Conservation (phyloP, 305 asterid genomes). For the Solanum aculeatissimum region DNA sequence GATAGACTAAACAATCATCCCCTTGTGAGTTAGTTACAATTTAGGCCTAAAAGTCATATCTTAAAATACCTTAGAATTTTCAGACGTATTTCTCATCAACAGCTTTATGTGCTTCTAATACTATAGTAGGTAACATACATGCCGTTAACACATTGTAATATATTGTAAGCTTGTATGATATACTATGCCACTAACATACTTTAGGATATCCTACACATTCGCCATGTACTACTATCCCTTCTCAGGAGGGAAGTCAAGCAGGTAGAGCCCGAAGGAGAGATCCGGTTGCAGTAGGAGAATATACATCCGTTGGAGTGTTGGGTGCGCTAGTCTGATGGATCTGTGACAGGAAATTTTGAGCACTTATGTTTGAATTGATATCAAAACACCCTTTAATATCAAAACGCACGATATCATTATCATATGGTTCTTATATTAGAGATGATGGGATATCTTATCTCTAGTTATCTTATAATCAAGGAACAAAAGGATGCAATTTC, state of each 20-base stretch:
- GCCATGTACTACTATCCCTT: neutral
- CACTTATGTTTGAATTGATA: neutral
- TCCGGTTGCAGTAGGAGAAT: neutral
- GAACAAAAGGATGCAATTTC: neutral
- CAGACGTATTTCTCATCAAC: neutral
- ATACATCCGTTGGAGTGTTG: neutral
- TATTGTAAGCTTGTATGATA: neutral
- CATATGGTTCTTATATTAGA: neutral
- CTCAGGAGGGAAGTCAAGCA: neutral
- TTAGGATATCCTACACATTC: neutral
- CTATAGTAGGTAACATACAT: neutral
- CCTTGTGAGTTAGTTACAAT: neutral
- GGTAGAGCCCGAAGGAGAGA: neutral
- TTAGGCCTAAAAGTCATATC: neutral
- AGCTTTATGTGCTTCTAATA: too few species aligned
- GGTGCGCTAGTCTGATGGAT: neutral
- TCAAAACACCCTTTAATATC: neutral
- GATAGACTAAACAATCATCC: neutral
- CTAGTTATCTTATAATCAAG: neutral
- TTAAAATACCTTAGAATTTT: too few species aligned
- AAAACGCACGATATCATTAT: too few species aligned
- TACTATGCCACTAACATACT: neutral
- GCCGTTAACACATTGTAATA: too few species aligned
- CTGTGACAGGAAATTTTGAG: neutral
- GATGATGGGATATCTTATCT: neutral